Conservation (phyloP, 805 yeast species). For the Grigorovia humatica region DNA sequence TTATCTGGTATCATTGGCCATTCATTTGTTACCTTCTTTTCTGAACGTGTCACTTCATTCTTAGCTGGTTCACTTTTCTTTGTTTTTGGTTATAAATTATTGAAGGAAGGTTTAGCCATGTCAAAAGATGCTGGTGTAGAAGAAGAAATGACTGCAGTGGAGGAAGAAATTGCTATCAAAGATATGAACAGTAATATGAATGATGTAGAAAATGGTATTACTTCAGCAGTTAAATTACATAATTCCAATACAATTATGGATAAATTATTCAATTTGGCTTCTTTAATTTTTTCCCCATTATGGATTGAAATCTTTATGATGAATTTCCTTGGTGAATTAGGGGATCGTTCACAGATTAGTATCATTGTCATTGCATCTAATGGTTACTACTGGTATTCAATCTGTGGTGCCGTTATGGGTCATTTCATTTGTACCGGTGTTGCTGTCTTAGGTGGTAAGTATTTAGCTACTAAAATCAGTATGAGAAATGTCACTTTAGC, state of each 20-base stretch:
- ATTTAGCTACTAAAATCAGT: constrained; percentile 78
- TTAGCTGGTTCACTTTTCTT: constrained; percentile 74
- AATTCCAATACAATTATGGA: constrained; percentile 2
- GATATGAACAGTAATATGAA: constrained; percentile 43
- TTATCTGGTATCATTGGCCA: constrained; percentile 88
- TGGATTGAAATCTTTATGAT: constrained; percentile 92
- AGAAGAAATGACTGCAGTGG: constrained; percentile 94
- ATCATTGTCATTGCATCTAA: constrained; percentile 99
- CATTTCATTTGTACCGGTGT: constrained; percentile 79
- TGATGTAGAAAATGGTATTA: constrained; percentile 49
- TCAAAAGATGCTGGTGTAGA: constrained; percentile 76
- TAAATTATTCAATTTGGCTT: constrained; percentile 46
- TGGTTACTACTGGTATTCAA: constrained; percentile 79
- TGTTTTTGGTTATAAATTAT: constrained; percentile 67
- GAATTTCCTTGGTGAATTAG: constrained; percentile 98
- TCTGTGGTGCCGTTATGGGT: constrained; percentile 81
- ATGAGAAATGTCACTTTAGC: constrained; percentile 87
- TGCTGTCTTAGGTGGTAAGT: constrained; percentile 91
- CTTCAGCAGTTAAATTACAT: constrained; percentile 4
- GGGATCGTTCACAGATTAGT: constrained; percentile 96
- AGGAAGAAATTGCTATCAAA: constrained; percentile 71
- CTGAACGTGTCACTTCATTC: constrained; percentile 69
- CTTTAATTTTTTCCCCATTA: constrained; percentile 66
- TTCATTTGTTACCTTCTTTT: constrained; percentile 72
- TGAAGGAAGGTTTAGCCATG: constrained; percentile 78